These are phyloP conservation scores for Rhodotorula taiwanensis DNA, from an alignment of 768 basidiomycete genomes.

Conservation along the genomic window DNA sequence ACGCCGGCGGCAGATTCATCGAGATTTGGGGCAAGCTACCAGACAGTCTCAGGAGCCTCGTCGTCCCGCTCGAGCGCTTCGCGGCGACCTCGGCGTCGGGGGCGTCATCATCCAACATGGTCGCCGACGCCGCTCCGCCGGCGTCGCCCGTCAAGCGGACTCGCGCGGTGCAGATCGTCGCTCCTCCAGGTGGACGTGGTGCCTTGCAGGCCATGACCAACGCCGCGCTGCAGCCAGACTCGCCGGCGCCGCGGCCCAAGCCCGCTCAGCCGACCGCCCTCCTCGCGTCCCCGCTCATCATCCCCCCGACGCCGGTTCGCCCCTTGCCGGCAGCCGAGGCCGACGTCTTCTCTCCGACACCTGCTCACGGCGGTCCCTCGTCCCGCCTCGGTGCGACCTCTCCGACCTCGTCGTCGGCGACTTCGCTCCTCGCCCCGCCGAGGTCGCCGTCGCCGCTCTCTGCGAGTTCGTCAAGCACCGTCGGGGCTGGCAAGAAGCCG, in stretches of 20 bases:
- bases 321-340: constrained; percentile 14
- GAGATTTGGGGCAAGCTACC: constrained; percentile 40
- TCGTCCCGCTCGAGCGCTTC: constrained; percentile 28
- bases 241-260: constrained; percentile 8
- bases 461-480: background rate
- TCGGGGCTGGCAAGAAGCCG: background rate
- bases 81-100: background rate
- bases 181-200: constrained; percentile 23
- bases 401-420: background rate
- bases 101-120: constrained; percentile 7
- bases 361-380: background rate
- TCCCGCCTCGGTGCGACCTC: constrained; percentile 6
- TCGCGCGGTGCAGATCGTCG: constrained; percentile 37
- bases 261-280: constrained; percentile 11
- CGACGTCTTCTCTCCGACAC: constrained; percentile 35
- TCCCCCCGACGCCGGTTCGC: constrained; percentile 28
- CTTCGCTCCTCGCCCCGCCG: background rate
- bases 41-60: constrained; percentile 14
- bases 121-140: background rate
- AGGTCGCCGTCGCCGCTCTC: background rate
- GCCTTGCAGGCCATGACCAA: constrained; percentile 29
- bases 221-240: constrained; percentile 25
- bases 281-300: constrained; percentile 33
- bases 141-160: constrained; percentile 34
- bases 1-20: constrained; percentile 21